Base-by-base conservation (phyloP, 768 basidiomycete genomes). In the Suillus cothurnatus region DNA sequence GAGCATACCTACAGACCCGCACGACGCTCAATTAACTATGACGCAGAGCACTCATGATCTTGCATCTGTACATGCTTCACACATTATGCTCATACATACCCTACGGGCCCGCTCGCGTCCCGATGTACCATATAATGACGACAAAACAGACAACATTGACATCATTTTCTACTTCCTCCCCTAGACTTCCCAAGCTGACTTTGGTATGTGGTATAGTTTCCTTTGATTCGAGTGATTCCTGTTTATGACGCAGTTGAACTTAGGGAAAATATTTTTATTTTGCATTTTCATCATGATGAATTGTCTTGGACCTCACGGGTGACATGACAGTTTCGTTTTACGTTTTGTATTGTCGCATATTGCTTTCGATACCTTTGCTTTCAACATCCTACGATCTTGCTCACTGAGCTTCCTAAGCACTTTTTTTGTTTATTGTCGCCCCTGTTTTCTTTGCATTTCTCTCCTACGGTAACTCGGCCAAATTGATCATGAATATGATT, bases 71-170 rank as follows among this genome's bases (percentile, higher is more conserved):
- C 39, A 70, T 58, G 58, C 26, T 41, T 32, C 11, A 32, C 61
- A n/a, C 34, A 61, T 21, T 38, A 63, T 39, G 26, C 38, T 26
- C 34, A 34, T 62, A 34, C 41, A 62, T 62, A 57, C 47, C 62
- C 28, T 17, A n/a, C 50, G 39, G 65, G 4, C 39, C 69, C 58
- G 66, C 67, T 68, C 65, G 50, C 69, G 64, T 49, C 65, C 67
- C 66, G 36, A 26, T 74, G 73, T 74, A 75, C 62, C 50, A 76
- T 67, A 74, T 34, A 56, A 56, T 23, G 56, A 66, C 45, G 55
- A 56, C 52, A 57, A n/a, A 21, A 63, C 4, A 63, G 52, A 58
- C 9, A 45, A 21, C 39, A 14, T 28, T 59, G 11, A 11, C 58
- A 41, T 58, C 26, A 19, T 11, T 53, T 31, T 61, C 45, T 17